Conservation (phyloP, 495 filamentous ascomycete species). For the Schizothecium vesticola region DNA sequence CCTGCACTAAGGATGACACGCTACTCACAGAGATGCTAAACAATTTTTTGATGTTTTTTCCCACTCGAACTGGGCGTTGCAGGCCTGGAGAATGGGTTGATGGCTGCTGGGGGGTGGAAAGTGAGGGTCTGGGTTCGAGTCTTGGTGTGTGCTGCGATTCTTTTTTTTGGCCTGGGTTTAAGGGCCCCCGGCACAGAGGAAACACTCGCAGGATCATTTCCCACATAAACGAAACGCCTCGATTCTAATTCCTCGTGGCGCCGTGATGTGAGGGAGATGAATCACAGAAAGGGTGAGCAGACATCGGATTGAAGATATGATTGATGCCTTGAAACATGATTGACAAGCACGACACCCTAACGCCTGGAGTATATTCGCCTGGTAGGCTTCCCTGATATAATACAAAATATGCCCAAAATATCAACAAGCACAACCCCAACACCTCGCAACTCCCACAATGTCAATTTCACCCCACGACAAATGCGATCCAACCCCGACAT, state of each 20-base stretch:
- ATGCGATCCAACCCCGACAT: background rate
- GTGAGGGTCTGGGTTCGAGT: constrained; percentile 17
- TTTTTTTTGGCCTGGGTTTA: background rate
- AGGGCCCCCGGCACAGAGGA: background rate
- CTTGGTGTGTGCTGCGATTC: background rate
- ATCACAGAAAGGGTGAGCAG: background rate
- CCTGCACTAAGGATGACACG: constrained; percentile 99
- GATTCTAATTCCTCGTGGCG: background rate
- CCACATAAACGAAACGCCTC: background rate
- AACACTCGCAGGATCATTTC: background rate
- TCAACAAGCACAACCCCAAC: background rate
- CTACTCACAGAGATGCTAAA: constrained; percentile 97
- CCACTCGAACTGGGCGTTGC: background rate
- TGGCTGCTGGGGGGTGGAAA: background rate
- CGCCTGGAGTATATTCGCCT: background rate
- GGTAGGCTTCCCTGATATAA: background rate
- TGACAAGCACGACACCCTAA: background rate
- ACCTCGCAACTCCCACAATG: background rate
- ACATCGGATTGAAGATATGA: background rate
- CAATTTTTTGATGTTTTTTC: constrained; percentile 39
- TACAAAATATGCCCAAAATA: background rate
- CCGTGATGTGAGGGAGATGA: too few relatives aligned
- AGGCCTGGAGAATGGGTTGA: background rate
- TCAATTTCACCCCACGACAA: background rate
- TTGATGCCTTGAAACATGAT: background rate